Evolutionary conservation across 768 basidiomycete species (phyloP).

Genomic region (Lepiota brunneoincarnata): DNA sequence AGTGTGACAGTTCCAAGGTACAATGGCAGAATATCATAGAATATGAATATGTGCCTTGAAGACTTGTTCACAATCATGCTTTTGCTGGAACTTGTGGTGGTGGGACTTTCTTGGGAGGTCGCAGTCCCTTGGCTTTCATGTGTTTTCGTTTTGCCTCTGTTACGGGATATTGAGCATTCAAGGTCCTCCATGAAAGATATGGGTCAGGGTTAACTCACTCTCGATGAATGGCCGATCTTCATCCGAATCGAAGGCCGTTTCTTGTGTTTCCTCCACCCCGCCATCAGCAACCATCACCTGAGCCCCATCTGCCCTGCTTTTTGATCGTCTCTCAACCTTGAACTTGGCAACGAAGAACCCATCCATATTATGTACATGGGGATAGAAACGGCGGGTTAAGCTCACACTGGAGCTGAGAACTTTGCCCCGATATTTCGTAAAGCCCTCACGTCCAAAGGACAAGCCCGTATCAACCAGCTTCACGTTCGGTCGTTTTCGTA

Average conservation of each 20-base stretch:
- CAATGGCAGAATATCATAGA: background rate
- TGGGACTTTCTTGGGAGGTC: conserved; percentile 49
- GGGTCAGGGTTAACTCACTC: conserved; percentile 48
- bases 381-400: conserved; percentile 88
- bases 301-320: conserved; percentile 33
- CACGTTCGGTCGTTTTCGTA: conserved; percentile 90
- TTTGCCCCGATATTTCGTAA: conserved; percentile 88
- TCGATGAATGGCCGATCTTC: conserved; percentile 78
- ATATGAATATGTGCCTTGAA: background rate
- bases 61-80: conserved; percentile 17
- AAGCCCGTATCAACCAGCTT: conserved; percentile 92
- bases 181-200: conserved; percentile 6
- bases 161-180: conserved; percentile 13
- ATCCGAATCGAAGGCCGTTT: conserved; percentile 59
- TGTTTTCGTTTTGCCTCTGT: conserved; percentile 72
- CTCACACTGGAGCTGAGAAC: conserved; percentile 75
- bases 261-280: conserved; percentile 24
- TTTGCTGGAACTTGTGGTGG: conserved; percentile 25
- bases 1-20: background rate
- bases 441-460: conserved; percentile 91
- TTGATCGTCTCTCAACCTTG: conserved; percentile 82
- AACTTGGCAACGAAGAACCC: conserved; percentile 99
- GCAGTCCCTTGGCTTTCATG: conserved; percentile 74
- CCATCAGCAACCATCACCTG: conserved; percentile 21
- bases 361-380: conserved; percentile 99